phyloP scores from a whole-genome alignment of 371 early-diverging fungal genomes.

The Circinella minor region DNA sequence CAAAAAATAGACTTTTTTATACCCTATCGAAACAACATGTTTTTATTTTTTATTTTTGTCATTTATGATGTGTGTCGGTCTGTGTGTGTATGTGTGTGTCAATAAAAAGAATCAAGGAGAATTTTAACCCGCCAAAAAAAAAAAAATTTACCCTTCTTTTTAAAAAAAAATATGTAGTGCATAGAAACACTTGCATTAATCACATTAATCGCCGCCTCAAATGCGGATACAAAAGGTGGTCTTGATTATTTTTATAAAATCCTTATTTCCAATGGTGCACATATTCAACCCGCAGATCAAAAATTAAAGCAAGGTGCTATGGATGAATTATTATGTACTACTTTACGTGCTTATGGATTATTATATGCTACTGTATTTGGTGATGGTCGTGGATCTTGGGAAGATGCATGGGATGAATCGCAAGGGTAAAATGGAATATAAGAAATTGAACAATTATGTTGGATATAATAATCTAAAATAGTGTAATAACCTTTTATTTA shows the following conservation, averaged over 20 bases:
- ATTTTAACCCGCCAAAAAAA: too few species aligned
- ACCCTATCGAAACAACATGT: too few species aligned
- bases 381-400: constrained; percentile 34
- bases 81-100: too few species aligned
- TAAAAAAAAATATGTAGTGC: constrained; percentile 30
- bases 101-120: too few species aligned
- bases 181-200: constrained; percentile 55
- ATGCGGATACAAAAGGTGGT: constrained; percentile 48
- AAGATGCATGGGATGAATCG: constrained; percentile 48
- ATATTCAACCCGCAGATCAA: constrained; percentile 24
- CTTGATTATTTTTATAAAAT: constrained; percentile 36
- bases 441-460: too few species aligned
- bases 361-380: constrained; percentile 55
- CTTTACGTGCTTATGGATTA: constrained; percentile 49
- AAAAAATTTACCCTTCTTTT: background rate
- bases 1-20: too few species aligned
- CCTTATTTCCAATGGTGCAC: constrained; percentile 27
- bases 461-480: too few species aligned
- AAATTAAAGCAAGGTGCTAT: constrained; percentile 20
- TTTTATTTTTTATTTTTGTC: too few species aligned
- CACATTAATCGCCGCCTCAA: constrained; percentile 63
- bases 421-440: constrained; percentile 29
- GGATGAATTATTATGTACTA: constrained; percentile 32
- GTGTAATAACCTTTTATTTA: too few species aligned
- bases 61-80: too few species aligned